A percentile compares a stretch with the other conserved stretches of the same genome.
phyloP scores from a whole-genome alignment of 768 basidiomycete species.

The Filobasidium wieringae region DNA sequence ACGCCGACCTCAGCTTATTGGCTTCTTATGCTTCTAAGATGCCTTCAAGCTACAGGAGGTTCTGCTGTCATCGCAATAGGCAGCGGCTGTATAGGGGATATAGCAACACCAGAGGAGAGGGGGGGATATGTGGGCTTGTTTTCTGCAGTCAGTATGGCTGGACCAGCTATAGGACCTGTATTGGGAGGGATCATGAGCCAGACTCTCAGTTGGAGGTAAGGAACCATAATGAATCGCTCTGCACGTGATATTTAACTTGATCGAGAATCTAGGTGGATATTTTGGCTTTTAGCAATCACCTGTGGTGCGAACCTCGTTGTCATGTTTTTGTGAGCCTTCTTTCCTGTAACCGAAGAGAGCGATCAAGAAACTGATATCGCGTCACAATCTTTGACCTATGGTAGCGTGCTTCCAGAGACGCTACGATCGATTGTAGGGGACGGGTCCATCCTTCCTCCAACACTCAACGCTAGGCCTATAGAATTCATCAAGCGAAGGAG shows the following conservation, averaged over 20 bases:
- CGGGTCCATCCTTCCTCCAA: conserved; percentile 32
- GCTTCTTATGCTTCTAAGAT: conserved; percentile 67
- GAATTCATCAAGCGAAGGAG: conserved; percentile 18
- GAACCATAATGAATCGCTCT: too few relatives aligned
- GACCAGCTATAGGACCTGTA: conserved; percentile 43
- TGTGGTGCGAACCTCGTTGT: conserved; percentile 21
- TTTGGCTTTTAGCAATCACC: conserved; percentile 32
- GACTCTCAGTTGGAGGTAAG: conserved; percentile 56
- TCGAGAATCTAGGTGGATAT: too few relatives aligned
- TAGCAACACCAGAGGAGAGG: conserved; percentile 59
- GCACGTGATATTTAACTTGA: too few relatives aligned
- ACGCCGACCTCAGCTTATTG: conserved; percentile 56
- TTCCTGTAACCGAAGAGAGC: not conserved
- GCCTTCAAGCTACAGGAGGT: conserved; percentile 65
- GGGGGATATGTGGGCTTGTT: conserved; percentile 64
- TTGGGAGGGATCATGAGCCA: conserved; percentile 47
- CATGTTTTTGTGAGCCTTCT: conserved; percentile 39
- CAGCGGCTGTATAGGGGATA: conserved; percentile 70
- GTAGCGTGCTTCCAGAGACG: conserved; percentile 45
- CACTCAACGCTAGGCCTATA: conserved; percentile 26
- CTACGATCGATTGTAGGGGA: conserved; percentile 34
- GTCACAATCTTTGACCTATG: not conserved
- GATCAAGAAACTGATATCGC: too few relatives aligned
- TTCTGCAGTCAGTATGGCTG: conserved; percentile 27
- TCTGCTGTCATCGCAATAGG: conserved; percentile 68